Evolutionary conservation across 2,329 filamentous ascomycete genomes (phyloP).

Genomic region (Aspergillus sp.): DNA sequence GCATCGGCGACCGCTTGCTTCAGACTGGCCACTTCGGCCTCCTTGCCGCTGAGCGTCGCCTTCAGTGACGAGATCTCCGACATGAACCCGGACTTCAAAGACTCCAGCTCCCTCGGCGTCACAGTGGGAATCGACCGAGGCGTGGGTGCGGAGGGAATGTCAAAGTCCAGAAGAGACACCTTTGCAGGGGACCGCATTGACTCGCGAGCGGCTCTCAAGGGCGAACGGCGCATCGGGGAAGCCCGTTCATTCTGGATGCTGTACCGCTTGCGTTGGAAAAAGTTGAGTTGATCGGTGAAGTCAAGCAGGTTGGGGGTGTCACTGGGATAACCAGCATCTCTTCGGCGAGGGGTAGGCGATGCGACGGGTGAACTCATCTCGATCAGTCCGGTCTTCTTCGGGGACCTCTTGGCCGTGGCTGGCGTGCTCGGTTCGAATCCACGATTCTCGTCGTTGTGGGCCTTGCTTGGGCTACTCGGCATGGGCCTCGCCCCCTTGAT

Average conservation of each 20-base stretch:
- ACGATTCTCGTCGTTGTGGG: slow-evolving; percentile 13
- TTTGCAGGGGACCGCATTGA: slow-evolving; percentile 47
- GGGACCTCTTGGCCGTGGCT: slow-evolving; percentile 44
- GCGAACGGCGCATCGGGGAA: slow-evolving; percentile 44
- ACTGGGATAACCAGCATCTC: slow-evolving; percentile 42
- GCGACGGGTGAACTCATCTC: slow-evolving; percentile 33
- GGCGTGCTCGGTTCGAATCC: slow-evolving; percentile 43
- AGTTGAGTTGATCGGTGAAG: slow-evolving; percentile 76
- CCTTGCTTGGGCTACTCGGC: slow-evolving; percentile 40
- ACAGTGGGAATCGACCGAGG: slow-evolving; percentile 88
- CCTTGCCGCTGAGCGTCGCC: slow-evolving; percentile 86
- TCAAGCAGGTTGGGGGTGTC: slow-evolving; percentile 80
- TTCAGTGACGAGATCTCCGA: slow-evolving; percentile 94
- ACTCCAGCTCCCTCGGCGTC: slow-evolving; percentile 88
- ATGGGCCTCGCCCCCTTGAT: slow-evolving; percentile 47
- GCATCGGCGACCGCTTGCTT: slow-evolving; percentile 87
- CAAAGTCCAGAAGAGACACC: slow-evolving; percentile 78
- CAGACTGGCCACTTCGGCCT: slow-evolving; percentile 83
- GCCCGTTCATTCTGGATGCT: slow-evolving; percentile 34
- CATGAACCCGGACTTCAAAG: slow-evolving; percentile 83
- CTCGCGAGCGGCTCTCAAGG: slow-evolving; percentile 39
- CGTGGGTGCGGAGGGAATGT: slow-evolving; percentile 89
- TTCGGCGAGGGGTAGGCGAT: slow-evolving; percentile 51
- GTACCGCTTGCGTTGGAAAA: slow-evolving; percentile 52
- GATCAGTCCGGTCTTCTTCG: slow-evolving; percentile 27